phyloP scores from a whole-genome alignment of 345 rosid genomes.

The Gossypium stocksii region DNA sequence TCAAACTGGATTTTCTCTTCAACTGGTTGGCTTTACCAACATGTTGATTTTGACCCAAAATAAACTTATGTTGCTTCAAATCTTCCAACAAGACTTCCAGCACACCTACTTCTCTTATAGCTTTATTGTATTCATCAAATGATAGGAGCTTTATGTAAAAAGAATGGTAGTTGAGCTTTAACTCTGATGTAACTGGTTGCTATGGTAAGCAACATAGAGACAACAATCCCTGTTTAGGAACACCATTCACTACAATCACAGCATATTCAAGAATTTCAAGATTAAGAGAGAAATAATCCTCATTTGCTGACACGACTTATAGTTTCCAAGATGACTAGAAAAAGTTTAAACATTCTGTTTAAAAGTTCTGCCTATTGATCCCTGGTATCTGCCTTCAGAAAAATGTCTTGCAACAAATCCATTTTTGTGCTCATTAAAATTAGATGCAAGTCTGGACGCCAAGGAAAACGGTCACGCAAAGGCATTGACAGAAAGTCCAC shows the following conservation, averaged over 20 bases:
- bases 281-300: constrained; percentile 36
- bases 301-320: constrained; percentile 77
- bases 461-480: too few species aligned
- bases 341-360: constrained; percentile 21
- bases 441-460: too few species aligned
- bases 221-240: background rate
- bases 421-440: too few species aligned
- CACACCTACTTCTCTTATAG: constrained; percentile 93
- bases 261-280: constrained; percentile 36
- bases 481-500: too few species aligned
- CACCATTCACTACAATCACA: background rate
- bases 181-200: background rate
- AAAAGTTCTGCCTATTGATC: background rate
- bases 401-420: constrained; percentile 74
- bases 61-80: constrained; percentile 71
- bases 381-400: constrained; percentile 69
- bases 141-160: background rate
- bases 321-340: constrained; percentile 97
- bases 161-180: background rate
- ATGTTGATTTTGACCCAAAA: background rate
- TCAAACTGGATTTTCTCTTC: background rate
- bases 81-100: constrained; percentile 91
- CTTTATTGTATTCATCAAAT: constrained; percentile 48
- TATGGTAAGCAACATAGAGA: background rate
- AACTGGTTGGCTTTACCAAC: background rate